Percentiles rank a stretch among this genome's conserved stretches.
These are phyloP conservation scores for Talaromyces sp. DNA, from an alignment of 2,329 filamentous ascomycete species.

Conservation along the genomic window DNA sequence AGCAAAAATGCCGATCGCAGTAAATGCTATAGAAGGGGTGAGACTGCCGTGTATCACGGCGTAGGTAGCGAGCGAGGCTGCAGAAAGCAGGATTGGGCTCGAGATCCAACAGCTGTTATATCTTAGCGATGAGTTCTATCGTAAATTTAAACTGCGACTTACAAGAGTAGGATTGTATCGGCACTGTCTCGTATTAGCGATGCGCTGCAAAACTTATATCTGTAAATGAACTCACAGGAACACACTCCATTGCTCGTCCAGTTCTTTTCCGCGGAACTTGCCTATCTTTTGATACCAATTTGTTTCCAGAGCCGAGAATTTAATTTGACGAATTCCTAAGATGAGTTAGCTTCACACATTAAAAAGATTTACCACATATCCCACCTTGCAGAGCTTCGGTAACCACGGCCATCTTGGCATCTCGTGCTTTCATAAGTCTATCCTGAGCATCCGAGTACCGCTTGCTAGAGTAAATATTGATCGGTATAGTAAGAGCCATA, in stretches of 20 bases:
- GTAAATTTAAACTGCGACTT: neutral
- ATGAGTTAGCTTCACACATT: neutral
- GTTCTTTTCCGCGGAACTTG: slow-evolving; percentile 62
- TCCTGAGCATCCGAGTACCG: slow-evolving; percentile 64
- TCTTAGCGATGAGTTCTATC: slow-evolving; percentile 35
- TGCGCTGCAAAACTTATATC: neutral
- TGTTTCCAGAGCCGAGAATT: slow-evolving; percentile 72
- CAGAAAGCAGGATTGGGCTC: slow-evolving; percentile 70
- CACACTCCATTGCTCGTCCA: slow-evolving; percentile 63
- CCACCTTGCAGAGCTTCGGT: slow-evolving; percentile 73
- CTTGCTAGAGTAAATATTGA: slow-evolving; percentile 66
- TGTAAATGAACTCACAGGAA: slow-evolving; percentile 62
- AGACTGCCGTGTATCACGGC: slow-evolving; percentile 61
- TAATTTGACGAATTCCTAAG: slow-evolving; percentile 71
- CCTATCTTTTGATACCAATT: slow-evolving; percentile 72
- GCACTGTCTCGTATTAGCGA: slow-evolving; percentile 3
- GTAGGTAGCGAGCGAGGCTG: slow-evolving; percentile 67
- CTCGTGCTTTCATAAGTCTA: slow-evolving; percentile 69
- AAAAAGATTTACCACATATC: neutral
- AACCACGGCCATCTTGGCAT: slow-evolving; percentile 71
- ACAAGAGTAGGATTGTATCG: slow-evolving; percentile 13
- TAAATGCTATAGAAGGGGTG: slow-evolving; percentile 72
- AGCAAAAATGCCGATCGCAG: slow-evolving; percentile 70
- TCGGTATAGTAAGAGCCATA: slow-evolving; percentile 62
- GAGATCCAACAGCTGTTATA: slow-evolving; percentile 68